Evolutionary conservation across 2,329 filamentous ascomycete species (phyloP).

Genomic region (Coniella vitis): DNA sequence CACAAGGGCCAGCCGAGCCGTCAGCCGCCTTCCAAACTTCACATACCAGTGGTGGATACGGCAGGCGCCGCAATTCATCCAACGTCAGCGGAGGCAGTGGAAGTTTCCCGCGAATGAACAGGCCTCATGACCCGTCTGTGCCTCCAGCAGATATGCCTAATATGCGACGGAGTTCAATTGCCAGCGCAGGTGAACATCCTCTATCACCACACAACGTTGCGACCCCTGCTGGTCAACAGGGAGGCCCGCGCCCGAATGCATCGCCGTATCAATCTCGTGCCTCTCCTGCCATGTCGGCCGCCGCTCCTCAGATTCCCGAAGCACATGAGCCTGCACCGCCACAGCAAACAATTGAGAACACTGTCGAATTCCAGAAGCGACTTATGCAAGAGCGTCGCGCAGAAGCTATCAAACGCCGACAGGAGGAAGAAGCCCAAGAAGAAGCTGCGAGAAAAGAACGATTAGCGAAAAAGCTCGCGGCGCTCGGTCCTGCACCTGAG

Average conservation of each 20-base stretch:
- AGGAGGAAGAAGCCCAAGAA: constrained; percentile 64
- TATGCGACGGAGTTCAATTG: constrained; percentile 41
- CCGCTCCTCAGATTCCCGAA: constrained; percentile 27
- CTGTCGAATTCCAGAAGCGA: constrained; percentile 59
- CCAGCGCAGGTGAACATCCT: constrained; percentile 44
- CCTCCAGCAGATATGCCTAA: constrained; percentile 37
- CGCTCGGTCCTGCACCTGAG: constrained; percentile 59
- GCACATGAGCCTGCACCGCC: constrained; percentile 26
- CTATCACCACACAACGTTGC: constrained; percentile 39
- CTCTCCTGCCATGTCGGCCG: constrained; percentile 37
- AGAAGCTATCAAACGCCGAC: constrained; percentile 58
- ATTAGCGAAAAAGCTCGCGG: constrained; percentile 65
- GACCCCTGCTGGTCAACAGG: constrained; percentile 28
- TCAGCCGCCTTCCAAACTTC: constrained; percentile 81
- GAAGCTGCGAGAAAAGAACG: constrained; percentile 66
- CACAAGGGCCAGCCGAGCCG: constrained; percentile 66
- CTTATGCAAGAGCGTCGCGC: constrained; percentile 68
- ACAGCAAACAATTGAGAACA: constrained; percentile 38
- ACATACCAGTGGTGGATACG: constrained; percentile 61
- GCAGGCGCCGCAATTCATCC: constrained; percentile 76
- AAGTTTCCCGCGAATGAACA: constrained; percentile 49
- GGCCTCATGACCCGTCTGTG: constrained; percentile 35
- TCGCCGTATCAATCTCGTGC: constrained; percentile 34
- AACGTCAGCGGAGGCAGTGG: constrained; percentile 85
- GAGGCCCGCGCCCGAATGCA: constrained; percentile 24